These are phyloP conservation scores for Phytophthora tubulina DNA, from an alignment of 352 stramenopile species.

Conservation along the genomic window DNA sequence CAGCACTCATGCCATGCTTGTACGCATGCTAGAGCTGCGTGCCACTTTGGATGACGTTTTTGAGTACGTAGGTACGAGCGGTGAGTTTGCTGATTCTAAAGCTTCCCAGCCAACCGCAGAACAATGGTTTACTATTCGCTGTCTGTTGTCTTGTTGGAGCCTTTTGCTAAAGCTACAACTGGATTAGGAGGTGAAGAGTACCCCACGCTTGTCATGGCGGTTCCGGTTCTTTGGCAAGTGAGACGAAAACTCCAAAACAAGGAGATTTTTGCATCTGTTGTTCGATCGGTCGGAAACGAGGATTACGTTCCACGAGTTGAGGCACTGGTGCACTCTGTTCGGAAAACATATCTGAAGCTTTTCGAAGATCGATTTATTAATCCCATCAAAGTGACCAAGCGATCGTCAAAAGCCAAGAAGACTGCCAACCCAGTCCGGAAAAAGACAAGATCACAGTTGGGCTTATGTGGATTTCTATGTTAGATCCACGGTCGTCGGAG, in stretches of 20 bases:
- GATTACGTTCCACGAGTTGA: no score
- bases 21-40: slow-evolving; percentile 3
- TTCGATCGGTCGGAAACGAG: neutral
- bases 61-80: neutral
- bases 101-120: neutral
- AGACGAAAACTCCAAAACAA: neutral
- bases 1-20: slow-evolving; percentile 3
- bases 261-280: neutral
- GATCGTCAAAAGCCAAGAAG: no score
- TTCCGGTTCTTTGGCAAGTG: neutral
- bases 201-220: slow-evolving; percentile 1
- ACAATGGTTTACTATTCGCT: slow-evolving; percentile 7
- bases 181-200: neutral
- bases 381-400: no score
- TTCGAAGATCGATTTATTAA: no score
- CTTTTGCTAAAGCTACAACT: slow-evolving; percentile 1
- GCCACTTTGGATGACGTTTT: neutral
- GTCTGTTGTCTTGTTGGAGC: neutral
- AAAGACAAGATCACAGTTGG: no score
- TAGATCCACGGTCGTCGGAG: no score
- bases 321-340: no score
- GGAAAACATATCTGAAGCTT: no score
- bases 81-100: neutral
- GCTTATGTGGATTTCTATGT: no score
- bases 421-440: no score